Evolutionary conservation across 78 protist species (phyloP).

Genomic region (Cavenderia fasciculata): DNA sequence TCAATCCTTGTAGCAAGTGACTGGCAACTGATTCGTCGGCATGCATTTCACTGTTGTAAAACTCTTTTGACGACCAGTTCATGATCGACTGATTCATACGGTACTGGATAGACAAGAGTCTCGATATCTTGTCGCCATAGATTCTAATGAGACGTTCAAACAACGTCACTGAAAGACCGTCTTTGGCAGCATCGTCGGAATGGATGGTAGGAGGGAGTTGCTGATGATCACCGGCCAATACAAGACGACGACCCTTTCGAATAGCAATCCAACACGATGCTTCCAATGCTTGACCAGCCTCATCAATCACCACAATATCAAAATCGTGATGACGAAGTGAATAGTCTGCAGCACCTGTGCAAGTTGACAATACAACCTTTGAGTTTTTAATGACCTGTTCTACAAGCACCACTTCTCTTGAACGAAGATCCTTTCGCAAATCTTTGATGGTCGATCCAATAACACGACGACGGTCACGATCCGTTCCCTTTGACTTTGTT

Average conservation of each 20-base stretch:
- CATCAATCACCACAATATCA: constrained; percentile 78
- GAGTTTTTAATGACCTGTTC: constrained; percentile 57
- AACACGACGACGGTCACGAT: background rate
- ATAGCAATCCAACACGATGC: constrained; percentile 92
- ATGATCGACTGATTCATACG: constrained; percentile 90
- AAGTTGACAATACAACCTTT: constrained; percentile 61
- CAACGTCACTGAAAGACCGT: constrained; percentile 78
- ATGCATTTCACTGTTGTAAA: constrained; percentile 78
- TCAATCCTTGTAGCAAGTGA: constrained; percentile 33
- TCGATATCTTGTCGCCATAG: constrained; percentile 50
- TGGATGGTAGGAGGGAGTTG: constrained; percentile 94
- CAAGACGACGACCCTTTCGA: constrained; percentile 34
- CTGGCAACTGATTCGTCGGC: constrained; percentile 83
- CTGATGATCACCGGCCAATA: constrained; percentile 90
- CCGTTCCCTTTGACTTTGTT: background rate
- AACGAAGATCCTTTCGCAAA: constrained; percentile 27
- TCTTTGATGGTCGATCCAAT: background rate
- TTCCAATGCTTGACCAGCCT: constrained; percentile 89
- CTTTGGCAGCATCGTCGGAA: constrained; percentile 75
- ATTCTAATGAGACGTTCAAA: constrained; percentile 83
- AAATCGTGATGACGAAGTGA: constrained; percentile 10
- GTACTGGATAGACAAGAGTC: constrained; percentile 86
- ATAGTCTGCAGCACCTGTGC: constrained; percentile 66
- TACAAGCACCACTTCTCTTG: constrained; percentile 26
- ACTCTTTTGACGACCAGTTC: constrained; percentile 80